Evolutionary conservation across 345 rosid genomes (phyloP), one percentile per base, ranked within the genome.

Genomic region (Carallia brachiata): DNA sequence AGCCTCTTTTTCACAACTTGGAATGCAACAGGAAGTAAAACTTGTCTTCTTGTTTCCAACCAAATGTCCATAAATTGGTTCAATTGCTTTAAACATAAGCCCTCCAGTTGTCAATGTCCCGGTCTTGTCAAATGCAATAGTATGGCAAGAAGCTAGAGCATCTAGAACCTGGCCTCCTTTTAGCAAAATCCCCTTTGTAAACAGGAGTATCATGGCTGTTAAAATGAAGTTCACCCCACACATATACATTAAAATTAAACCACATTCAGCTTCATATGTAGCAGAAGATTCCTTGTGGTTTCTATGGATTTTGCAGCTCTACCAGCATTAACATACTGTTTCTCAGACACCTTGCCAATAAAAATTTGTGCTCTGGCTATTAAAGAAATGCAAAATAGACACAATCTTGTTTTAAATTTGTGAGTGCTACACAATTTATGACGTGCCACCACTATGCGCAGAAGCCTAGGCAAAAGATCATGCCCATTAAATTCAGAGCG

Each of bases 81-180:
- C 97, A 19, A 92, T 85, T 76, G 97, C 93, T 84, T 86, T 95
- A 80, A 91, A 90, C 82, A 76, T 80, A 69, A 95, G 99, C 62
- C 99, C 99, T 4, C 97, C 97, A 6, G 92, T 95, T 53, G 99
- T 95, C 83, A 95, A 80, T 65, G 99, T 95, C 78, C 99, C 99
- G 32, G 99, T 95, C 89, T 95, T 95, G 82, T 95, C 99, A 86
- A 95, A 95, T 50, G 97, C 99, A 86, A 92, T 74, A 52, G 93
- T 87, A 61, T 82, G 96, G 78, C 99, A 92, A 73, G 92, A 89
- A 52, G 99, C 88, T 28, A 95, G 84, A 70, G 97, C 99, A 81
- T 95, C 97, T 63, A 95, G 83, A 68, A 95, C 96, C 69, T 92
- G 97, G 57, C 87, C 99, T 79, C 97, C 99, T 85, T 89, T 95